Percentiles rank a stretch among this genome's conserved stretches.
phyloP scores from a whole-genome alignment of 768 basidiomycete genomes.

The Auricularia heimuer region DNA sequence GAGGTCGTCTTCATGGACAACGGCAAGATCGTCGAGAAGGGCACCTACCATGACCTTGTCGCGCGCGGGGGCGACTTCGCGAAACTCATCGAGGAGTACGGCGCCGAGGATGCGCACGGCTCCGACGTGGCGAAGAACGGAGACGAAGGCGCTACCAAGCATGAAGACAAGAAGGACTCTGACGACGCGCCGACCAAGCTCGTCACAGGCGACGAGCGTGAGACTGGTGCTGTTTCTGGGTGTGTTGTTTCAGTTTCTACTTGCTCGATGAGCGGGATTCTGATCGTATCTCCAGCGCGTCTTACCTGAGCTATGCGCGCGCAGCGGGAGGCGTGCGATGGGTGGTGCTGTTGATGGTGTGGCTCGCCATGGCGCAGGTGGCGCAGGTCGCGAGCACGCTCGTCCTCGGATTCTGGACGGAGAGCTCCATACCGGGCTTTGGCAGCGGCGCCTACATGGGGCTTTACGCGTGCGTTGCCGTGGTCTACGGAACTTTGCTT shows the following conservation, averaged over 20 bases:
- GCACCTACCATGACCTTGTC: conserved; percentile 46
- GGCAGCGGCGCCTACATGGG: conserved; percentile 60
- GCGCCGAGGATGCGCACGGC: conserved; percentile 24
- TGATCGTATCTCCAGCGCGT: conserved; percentile 11
- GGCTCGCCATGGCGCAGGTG: conserved; percentile 39
- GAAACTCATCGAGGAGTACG: conserved; percentile 47
- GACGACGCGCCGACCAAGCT: conserved; percentile 3
- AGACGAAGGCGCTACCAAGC: conserved; percentile 16
- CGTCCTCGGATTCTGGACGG: conserved; percentile 68
- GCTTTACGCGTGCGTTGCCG: conserved; percentile 23
- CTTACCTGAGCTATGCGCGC: conserved; percentile 39
- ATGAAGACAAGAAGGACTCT: conserved; percentile 10
- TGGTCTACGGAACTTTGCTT: neutral
- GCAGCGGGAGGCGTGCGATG: conserved; percentile 40
- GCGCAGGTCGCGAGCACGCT: conserved; percentile 53
- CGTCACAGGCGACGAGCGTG: conserved; percentile 38
- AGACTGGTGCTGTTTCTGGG: conserved; percentile 42
- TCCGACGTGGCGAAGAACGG: conserved; percentile 10
- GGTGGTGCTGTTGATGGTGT: conserved; percentile 31
- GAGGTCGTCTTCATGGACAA: conserved; percentile 56
- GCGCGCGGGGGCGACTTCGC: conserved; percentile 34
- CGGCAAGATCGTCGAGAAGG: conserved; percentile 50
- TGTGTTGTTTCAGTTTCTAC: neutral
- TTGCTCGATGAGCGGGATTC: too few relatives aligned
- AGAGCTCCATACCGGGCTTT: conserved; percentile 44